Percentiles rank a stretch among this genome's conserved stretches.
These are phyloP conservation scores for Leptographium lundbergii DNA, from an alignment of 2,329 filamentous ascomycete genomes.

Conservation along the genomic window DNA sequence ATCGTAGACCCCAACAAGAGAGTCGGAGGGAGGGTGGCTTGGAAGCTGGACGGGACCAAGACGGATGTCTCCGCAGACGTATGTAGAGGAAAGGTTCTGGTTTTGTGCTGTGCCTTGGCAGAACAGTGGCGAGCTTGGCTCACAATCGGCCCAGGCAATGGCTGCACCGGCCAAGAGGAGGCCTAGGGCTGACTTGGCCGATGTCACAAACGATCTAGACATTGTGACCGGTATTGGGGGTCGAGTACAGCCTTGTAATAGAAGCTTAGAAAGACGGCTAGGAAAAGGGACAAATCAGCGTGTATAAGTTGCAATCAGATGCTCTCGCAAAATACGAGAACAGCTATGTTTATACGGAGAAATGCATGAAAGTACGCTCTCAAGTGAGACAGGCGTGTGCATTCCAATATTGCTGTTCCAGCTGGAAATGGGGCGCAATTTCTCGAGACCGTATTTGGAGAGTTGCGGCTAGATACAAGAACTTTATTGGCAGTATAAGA, in stretches of 20 bases:
- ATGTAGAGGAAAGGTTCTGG: slow-evolving; percentile 13
- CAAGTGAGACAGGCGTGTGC: background rate
- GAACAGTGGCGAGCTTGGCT: slow-evolving; percentile 9
- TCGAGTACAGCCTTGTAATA: background rate
- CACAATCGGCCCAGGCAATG: background rate
- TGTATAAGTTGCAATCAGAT: background rate
- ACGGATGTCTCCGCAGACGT: slow-evolving; percentile 25
- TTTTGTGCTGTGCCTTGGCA: slow-evolving; percentile 21
- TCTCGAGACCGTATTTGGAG: background rate
- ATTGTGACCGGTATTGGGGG: background rate
- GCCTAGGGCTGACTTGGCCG: background rate
- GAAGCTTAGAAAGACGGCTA: background rate
- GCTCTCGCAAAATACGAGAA: background rate
- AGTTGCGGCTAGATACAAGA: background rate
- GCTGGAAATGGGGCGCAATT: background rate
- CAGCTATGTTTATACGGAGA: background rate
- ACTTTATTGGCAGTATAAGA: too few relatives aligned
- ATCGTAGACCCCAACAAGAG: slow-evolving; percentile 17
- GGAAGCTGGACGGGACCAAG: slow-evolving; percentile 24
- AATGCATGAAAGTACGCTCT: background rate
- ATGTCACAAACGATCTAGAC: background rate
- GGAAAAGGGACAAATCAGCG: background rate
- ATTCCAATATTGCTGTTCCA: background rate
- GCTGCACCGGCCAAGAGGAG: background rate
- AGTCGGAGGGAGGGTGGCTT: slow-evolving; percentile 19